Percentiles rank a stretch among this genome's conserved stretches.
phyloP scores from a whole-genome alignment of 495 filamentous ascomycete species.

The Neurospora sp. region DNA sequence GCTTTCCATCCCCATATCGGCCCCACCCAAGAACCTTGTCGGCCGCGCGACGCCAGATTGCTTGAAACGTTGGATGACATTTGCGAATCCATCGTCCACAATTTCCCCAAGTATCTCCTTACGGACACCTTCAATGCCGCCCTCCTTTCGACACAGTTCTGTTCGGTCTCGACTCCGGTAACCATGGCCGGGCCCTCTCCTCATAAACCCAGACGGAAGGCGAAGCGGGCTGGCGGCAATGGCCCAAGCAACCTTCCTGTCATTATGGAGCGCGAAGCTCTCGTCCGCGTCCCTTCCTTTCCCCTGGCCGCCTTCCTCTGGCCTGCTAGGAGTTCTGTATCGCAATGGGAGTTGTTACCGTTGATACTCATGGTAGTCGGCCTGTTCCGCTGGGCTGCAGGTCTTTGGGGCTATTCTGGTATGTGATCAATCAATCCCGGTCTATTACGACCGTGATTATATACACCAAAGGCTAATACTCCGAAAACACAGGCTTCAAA shows the following conservation, averaged over 20 bases:
- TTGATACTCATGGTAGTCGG: slow-evolving; percentile 82
- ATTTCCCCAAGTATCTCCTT: background rate
- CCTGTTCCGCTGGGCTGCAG: slow-evolving; percentile 85
- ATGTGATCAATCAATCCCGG: slow-evolving; percentile 7
- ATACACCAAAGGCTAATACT: background rate
- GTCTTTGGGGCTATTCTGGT: slow-evolving; percentile 94
- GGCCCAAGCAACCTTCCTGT: slow-evolving; percentile 4
- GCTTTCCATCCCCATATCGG: background rate
- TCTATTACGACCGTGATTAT: background rate
- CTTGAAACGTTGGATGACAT: background rate
- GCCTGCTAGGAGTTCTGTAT: slow-evolving; percentile 71
- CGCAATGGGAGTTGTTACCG: slow-evolving; percentile 89
- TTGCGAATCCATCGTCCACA: background rate
- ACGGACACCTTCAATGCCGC: slow-evolving; percentile 13
- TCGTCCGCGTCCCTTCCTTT: slow-evolving; percentile 48
- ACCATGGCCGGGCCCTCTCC: slow-evolving; percentile 33
- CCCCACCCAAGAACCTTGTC: background rate
- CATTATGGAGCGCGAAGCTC: slow-evolving; percentile 17
- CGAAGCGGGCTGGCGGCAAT: slow-evolving; percentile 27
- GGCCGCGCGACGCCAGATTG: slow-evolving; percentile 9
- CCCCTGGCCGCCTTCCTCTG: slow-evolving; percentile 87
- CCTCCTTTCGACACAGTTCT: background rate
- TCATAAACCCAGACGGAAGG: slow-evolving; percentile 42
- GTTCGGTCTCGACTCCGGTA: slow-evolving; percentile 15
- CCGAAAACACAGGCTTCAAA: slow-evolving; percentile 48